Base-by-base conservation (phyloP, 2,329 filamentous ascomycete species). In the Didymella pomorum region DNA sequence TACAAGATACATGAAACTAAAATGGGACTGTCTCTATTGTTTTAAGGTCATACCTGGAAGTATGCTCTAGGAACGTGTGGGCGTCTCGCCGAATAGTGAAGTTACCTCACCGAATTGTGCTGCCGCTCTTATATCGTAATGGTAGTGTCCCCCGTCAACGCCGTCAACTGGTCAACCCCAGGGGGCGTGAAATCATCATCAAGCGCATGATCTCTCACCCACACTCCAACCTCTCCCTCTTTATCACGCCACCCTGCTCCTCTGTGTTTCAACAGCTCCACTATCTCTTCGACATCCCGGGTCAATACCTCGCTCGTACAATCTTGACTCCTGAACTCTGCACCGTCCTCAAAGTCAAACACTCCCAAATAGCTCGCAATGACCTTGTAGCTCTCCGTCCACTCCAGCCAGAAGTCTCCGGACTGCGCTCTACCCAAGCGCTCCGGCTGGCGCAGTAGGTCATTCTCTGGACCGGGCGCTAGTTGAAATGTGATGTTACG, bases 401-500 rank as follows among this genome's bases (percentile, higher is more conserved):
- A 76, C 52, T 78, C 75, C 2, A 70, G 58, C 75, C 76, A 78
- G 44, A 79, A 74, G 54, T 81, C 79, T 16, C 64, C 67, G 1
- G 78, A 66, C 51, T 81, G 76, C 0, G 79, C 80, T 57, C 76
- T 76, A 2, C 79, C 78, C 26, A 81, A 69, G 21, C 76, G 65
- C 1, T 69, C 66, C 3, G 73, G 70, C 23, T 78, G 72, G 21
- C 73, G 70, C 9, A 82, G 66, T 2, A 80, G 69, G 11, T 73
- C 67, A 21, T 77, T 79, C 18, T 77, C 72, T 0, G 72, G 67
- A 5, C 76, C 74, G 0, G 80, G 80, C 0, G 80, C 79, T 10
- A 83, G 72, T 49, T 80, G 77, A 9, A 81, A 65, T 3, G 74
- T 66, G 2, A 82, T 28, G 21, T 70, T 35, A 43, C 63, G 62